Evolutionary conservation across 345 rosid species (phyloP).

Genomic region (Dipteronia sinensis): DNA sequence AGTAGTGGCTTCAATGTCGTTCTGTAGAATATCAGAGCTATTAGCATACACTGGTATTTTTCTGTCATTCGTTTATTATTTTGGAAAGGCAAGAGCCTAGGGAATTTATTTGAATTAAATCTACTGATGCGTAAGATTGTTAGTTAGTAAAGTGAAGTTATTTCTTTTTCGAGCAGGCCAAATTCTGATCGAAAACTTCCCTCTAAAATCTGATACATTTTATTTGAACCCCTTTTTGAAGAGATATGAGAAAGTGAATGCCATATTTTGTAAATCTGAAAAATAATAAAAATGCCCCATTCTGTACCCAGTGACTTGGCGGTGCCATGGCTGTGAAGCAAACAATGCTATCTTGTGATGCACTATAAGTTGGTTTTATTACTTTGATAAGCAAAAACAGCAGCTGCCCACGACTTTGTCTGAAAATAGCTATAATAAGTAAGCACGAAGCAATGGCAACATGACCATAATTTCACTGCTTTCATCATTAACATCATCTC

Average conservation of each 20-base stretch:
- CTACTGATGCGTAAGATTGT: too few relatives aligned
- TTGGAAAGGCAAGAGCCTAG: too few relatives aligned
- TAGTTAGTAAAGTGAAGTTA: too few relatives aligned
- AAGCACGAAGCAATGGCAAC: neutral
- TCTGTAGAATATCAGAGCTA: neutral
- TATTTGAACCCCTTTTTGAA: too few relatives aligned
- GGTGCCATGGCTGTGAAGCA: conserved; percentile 2
- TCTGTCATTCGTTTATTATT: too few relatives aligned
- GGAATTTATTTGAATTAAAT: too few relatives aligned
- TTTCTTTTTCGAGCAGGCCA: neutral
- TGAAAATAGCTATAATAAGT: neutral
- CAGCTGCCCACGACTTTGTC: neutral
- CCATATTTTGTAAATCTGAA: too few relatives aligned
- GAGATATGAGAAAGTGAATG: too few relatives aligned
- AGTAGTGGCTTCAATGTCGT: neutral
- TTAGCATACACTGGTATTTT: neutral
- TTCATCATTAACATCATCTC: neutral
- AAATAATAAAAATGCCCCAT: too few relatives aligned
- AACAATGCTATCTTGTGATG: neutral
- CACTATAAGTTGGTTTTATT: neutral
- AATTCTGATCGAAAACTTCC: neutral
- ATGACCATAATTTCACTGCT: neutral
- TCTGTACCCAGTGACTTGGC: neutral
- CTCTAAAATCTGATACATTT: neutral
- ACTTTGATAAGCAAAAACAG: neutral